phyloP scores from a whole-genome alignment of 768 basidiomycete genomes.

The Kwoniella sp. region DNA sequence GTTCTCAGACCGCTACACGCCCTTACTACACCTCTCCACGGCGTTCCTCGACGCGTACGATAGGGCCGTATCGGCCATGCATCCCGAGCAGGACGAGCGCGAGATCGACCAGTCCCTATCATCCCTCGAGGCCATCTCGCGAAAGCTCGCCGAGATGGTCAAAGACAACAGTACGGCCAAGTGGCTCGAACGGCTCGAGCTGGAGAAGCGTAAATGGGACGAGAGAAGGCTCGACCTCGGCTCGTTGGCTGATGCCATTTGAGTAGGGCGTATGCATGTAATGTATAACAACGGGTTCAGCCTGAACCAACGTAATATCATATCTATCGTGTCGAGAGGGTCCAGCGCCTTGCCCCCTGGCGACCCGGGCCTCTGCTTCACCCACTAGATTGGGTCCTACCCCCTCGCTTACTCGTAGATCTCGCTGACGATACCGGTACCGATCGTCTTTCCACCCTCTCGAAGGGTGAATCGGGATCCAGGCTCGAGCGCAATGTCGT shows the following conservation, averaged over 20 bases:
- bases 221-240: constrained; percentile 14
- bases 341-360: too few relatives aligned
- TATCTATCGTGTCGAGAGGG: too few relatives aligned
- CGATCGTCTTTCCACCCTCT: constrained; percentile 91
- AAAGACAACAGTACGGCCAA: constrained; percentile 12
- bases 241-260: constrained; percentile 5
- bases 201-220: constrained; percentile 26
- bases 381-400: too few relatives aligned
- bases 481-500: constrained; percentile 82
- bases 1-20: constrained; percentile 6
- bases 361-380: too few relatives aligned
- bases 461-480: constrained; percentile 90
- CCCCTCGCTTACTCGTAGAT: constrained; percentile 57
- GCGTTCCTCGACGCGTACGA: constrained; percentile 29
- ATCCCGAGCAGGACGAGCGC: constrained; percentile 31
- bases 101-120: constrained; percentile 24
- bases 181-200: constrained; percentile 23
- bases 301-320: too few relatives aligned
- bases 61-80: constrained; percentile 28
- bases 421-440: constrained; percentile 90
- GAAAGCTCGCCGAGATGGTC: constrained; percentile 2
- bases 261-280: constrained; percentile 28
- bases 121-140: constrained; percentile 13
- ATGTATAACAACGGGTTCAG: constrained; percentile 1
- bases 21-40: constrained; percentile 13